These are phyloP conservation scores for Aspergillaceae sp. DNA, from an alignment of 2,329 filamentous ascomycete genomes.

Conservation along the genomic window DNA sequence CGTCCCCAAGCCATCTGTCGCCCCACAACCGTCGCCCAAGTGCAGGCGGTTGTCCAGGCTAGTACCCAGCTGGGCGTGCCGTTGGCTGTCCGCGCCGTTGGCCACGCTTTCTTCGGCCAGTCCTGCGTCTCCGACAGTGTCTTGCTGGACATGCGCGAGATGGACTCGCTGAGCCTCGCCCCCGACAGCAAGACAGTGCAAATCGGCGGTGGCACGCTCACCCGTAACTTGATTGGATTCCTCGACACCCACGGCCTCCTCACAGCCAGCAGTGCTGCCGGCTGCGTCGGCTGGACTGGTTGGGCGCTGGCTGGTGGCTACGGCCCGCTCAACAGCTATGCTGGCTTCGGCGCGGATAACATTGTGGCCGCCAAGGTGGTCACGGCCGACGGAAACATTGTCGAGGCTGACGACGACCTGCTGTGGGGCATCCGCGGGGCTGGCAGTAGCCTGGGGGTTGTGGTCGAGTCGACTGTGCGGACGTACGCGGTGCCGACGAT, in stretches of 20 bases:
- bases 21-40: background rate
- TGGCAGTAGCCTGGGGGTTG: background rate
- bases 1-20: background rate
- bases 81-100: slow-evolving; percentile 11
- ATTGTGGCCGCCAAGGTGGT: background rate
- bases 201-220: background rate
- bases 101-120: slow-evolving; percentile 13
- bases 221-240: background rate
- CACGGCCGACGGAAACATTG: background rate
- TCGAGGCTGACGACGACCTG: background rate
- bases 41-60: background rate
- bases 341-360: background rate
- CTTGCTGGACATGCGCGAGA: slow-evolving; percentile 9
- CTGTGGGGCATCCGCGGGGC: background rate
- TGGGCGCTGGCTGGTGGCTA: background rate
- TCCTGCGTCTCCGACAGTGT: slow-evolving; percentile 3
- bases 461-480: background rate
- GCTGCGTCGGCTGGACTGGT: background rate
- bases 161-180: slow-evolving; percentile 1
- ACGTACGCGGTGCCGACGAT: background rate
- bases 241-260: background rate
- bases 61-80: background rate
- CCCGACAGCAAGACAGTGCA: background rate
- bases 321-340: background rate
- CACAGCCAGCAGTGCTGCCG: background rate